These are phyloP conservation scores for Xylaria bambusicola DNA, from an alignment of 495 filamentous ascomycete genomes.

Conservation along the genomic window DNA sequence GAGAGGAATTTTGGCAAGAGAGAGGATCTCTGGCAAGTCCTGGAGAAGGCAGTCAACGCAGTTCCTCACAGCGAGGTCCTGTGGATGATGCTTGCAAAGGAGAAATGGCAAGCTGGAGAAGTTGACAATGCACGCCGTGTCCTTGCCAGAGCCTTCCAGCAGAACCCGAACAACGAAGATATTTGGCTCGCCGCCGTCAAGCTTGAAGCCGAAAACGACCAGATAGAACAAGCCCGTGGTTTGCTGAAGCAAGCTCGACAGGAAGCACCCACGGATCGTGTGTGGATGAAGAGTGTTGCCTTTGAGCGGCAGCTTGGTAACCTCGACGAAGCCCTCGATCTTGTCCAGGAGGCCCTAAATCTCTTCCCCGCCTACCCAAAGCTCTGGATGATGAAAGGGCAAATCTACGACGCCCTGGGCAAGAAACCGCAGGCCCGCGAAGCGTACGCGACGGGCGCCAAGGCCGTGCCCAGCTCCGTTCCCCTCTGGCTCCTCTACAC, in stretches of 20 bases:
- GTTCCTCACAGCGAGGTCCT: conserved; percentile 87
- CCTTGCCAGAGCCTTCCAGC: conserved; percentile 82
- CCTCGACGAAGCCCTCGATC: conserved; percentile 75
- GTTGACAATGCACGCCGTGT: conserved; percentile 82
- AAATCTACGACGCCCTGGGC: conserved; percentile 83
- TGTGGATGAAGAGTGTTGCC: conserved; percentile 93
- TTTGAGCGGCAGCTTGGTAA: conserved; percentile 86
- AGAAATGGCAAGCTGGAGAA: conserved; percentile 85
- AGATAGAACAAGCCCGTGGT: conserved; percentile 76
- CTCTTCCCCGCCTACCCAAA: conserved; percentile 86
- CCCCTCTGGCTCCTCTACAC: conserved; percentile 88
- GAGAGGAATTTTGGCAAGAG: conserved; percentile 87
- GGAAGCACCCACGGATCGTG: conserved; percentile 88
- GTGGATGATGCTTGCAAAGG: conserved; percentile 94
- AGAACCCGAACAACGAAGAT: conserved; percentile 93
- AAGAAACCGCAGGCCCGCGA: conserved; percentile 84
- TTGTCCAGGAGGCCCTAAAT: conserved; percentile 83
- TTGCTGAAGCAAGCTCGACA: conserved; percentile 78
- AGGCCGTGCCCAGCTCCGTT: conserved; percentile 78
- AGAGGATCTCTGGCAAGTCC: conserved; percentile 76
- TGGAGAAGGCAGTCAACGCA: conserved; percentile 92
- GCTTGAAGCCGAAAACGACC: conserved; percentile 82
- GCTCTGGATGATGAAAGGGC: conserved; percentile 98
- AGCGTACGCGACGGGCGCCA: conserved; percentile 85
- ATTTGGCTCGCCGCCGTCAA: conserved; percentile 96